Evolutionary conservation across 2,329 filamentous ascomycete species (phyloP).

Genomic region (Rhexocercosporidium sp.): DNA sequence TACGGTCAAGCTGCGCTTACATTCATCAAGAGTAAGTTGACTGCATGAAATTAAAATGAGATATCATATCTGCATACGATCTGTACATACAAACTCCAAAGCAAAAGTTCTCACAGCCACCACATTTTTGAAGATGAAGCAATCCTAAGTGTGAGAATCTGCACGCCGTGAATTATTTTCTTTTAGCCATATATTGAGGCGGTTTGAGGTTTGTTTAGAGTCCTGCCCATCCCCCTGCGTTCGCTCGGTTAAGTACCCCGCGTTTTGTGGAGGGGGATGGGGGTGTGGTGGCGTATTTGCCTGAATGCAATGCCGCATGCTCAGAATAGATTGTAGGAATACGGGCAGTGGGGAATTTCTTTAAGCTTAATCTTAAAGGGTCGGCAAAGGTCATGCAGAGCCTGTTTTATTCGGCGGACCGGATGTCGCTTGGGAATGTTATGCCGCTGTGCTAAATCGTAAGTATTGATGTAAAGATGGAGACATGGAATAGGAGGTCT

Average conservation of each 20-base stretch:
- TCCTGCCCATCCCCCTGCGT: neutral
- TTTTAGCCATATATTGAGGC: neutral
- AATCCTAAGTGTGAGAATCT: neutral
- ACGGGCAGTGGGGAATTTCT: too few relatives aligned
- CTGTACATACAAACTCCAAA: neutral
- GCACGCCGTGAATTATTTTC: neutral
- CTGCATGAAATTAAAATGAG: neutral
- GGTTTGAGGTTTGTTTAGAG: neutral
- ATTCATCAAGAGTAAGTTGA: constrained; percentile 61
- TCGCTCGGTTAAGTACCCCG: constrained; percentile 5
- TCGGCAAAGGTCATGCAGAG: too few relatives aligned
- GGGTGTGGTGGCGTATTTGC: neutral
- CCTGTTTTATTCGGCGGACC: too few relatives aligned
- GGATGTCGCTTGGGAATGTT: too few relatives aligned
- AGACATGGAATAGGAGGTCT: too few relatives aligned
- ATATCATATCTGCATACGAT: too few relatives aligned
- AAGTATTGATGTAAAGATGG: too few relatives aligned
- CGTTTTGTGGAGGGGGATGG: neutral
- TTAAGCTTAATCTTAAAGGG: too few relatives aligned
- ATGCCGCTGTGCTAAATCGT: too few relatives aligned
- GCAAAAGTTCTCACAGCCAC: neutral
- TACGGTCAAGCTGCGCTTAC: constrained; percentile 60
- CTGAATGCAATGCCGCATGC: neutral
- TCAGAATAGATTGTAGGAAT: too few relatives aligned
- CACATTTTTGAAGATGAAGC: neutral